Conservation (phyloP, 2,329 filamentous ascomycete species). For the Aspergillus sp. region DNA sequence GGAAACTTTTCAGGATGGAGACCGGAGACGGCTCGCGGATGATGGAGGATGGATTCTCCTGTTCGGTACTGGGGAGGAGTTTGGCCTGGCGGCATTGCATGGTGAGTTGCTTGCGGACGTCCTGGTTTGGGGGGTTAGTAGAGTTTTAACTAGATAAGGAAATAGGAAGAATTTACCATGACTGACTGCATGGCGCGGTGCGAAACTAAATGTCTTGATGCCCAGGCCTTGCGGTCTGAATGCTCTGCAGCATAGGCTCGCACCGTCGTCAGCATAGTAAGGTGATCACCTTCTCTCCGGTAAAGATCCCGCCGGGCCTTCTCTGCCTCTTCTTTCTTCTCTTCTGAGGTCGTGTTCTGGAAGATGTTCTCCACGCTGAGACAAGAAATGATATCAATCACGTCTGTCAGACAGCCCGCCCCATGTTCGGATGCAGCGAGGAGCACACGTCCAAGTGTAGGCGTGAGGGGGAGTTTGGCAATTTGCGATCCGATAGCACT, state of each 20-base stretch:
- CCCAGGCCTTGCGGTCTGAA: constrained; percentile 57
- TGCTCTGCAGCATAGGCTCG: constrained; percentile 56
- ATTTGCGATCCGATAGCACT: constrained; percentile 71
- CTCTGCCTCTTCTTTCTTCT: constrained; percentile 56
- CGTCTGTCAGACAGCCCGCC: constrained; percentile 70
- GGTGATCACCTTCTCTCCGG: constrained; percentile 59
- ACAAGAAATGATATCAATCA: constrained; percentile 74
- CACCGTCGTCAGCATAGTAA: constrained; percentile 58
- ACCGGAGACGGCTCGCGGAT: constrained; percentile 37
- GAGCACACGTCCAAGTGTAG: constrained; percentile 74
- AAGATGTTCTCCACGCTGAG: constrained; percentile 64
- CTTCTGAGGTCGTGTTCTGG: constrained; percentile 54
- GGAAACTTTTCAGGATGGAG: constrained; percentile 53
- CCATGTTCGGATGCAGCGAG: constrained; percentile 70
- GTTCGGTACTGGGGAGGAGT: constrained; percentile 26
- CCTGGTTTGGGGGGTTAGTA: constrained; percentile 27
- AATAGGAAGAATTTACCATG: constrained; percentile 39
- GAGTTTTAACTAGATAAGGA: not conserved
- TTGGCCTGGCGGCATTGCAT: constrained; percentile 50
- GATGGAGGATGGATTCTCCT: constrained; percentile 6
- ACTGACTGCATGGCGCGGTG: constrained; percentile 63
- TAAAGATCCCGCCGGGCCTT: constrained; percentile 52
- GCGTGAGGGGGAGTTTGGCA: constrained; percentile 76
- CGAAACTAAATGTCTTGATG: constrained; percentile 53
- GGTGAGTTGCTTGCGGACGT: constrained; percentile 59